Conservation (phyloP, 106 monocot species). For the Vanilla planifolia region DNA sequence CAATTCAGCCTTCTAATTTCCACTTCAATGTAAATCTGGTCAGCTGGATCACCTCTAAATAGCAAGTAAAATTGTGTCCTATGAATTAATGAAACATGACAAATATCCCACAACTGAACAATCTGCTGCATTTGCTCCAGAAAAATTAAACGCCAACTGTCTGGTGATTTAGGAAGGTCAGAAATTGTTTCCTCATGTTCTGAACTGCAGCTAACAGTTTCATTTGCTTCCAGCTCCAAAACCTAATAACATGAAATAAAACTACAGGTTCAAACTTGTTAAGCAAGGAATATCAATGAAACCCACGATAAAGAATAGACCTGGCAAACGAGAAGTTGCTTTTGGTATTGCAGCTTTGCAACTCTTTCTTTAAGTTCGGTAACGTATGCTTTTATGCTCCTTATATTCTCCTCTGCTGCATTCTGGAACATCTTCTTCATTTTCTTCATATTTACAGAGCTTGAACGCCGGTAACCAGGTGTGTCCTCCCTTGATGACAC, state of each 20-base stretch:
- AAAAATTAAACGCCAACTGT: conserved; percentile 49
- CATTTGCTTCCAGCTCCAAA: conserved; percentile 88
- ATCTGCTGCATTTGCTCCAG: conserved; percentile 75
- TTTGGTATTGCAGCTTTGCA: conserved; percentile 95
- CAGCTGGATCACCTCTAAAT: conserved; percentile 82
- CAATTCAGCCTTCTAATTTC: conserved; percentile 80
- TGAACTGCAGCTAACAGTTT: conserved; percentile 12
- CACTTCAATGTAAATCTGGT: conserved; percentile 95
- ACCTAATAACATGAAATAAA: conserved; percentile 32
- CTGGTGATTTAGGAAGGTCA: conserved; percentile 39
- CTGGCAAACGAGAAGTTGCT: conserved; percentile 96
- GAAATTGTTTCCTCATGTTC: conserved; percentile 33
- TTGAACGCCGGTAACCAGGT: conserved; percentile 56
- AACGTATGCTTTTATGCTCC: conserved; percentile 84
- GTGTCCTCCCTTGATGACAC: conserved; percentile 73
- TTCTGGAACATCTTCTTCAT: conserved; percentile 98
- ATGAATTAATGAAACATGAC: conserved; percentile 89
- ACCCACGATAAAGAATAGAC: conserved; percentile 22
- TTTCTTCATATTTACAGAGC: conserved; percentile 92
- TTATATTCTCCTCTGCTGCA: conserved; percentile 88
- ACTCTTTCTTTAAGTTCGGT: conserved; percentile 94
- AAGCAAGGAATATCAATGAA: no score
- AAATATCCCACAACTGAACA: conserved; percentile 78
- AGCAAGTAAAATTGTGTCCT: conserved; percentile 88
- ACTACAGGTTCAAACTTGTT: no score